Percentiles rank a stretch among this genome's conserved stretches.
These are phyloP conservation scores for Arxiozyma bovina DNA, from an alignment of 1,139 yeast species.

Conservation along the genomic window DNA sequence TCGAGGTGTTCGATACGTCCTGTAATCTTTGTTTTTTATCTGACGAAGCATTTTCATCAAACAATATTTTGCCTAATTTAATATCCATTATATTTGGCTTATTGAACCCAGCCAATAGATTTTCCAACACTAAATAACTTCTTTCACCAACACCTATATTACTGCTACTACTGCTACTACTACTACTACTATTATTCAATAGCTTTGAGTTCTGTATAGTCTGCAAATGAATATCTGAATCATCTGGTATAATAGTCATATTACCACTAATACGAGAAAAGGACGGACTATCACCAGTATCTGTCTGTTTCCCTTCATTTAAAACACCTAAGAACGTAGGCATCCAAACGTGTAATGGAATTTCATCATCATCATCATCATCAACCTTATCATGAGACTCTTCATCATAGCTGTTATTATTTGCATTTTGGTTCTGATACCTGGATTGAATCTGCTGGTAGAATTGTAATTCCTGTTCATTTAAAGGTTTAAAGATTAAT, in stretches of 20 bases:
- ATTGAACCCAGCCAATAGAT: constrained; percentile 50
- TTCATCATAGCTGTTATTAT: neutral
- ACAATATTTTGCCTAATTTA: constrained; percentile 55
- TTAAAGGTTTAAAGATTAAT: constrained; percentile 63
- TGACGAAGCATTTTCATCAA: constrained; percentile 45
- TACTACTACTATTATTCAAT: neutral
- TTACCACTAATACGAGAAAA: neutral
- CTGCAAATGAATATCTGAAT: constrained; percentile 8
- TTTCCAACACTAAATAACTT: constrained; percentile 59
- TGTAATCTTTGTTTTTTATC: constrained; percentile 58
- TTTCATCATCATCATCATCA: constrained; percentile 29
- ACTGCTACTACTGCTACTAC: too few relatives aligned
- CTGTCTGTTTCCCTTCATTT: constrained; percentile 31
- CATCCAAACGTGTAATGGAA: constrained; percentile 46
- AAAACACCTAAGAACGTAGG: constrained; percentile 39
- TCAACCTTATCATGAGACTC: constrained; percentile 11
- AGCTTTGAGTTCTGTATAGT: neutral
- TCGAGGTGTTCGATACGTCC: constrained; percentile 59
- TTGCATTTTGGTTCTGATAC: constrained; percentile 4
- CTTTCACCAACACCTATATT: neutral
- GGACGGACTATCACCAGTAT: neutral
- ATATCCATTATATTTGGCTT: constrained; percentile 74
- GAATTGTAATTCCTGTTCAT: constrained; percentile 59
- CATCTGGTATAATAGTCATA: constrained; percentile 10
- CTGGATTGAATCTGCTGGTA: constrained; percentile 35